Conservation (phyloP, 306 rosid species). For the Glycine tomentella region DNA sequence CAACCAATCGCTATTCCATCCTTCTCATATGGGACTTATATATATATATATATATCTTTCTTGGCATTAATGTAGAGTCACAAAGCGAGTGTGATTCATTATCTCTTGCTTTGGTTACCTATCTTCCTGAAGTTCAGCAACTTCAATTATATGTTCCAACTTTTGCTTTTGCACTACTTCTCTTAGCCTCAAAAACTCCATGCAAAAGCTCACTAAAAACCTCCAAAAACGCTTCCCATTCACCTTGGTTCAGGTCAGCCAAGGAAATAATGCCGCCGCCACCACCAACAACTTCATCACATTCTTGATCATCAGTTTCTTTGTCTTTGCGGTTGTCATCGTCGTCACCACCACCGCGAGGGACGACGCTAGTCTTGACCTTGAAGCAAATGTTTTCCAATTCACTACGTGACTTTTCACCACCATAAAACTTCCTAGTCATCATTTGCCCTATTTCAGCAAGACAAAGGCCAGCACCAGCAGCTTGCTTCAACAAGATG, state of each 20-base stretch:
- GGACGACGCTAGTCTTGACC: conserved; percentile 58
- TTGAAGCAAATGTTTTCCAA: conserved; percentile 68
- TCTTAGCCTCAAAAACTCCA: conserved; percentile 51
- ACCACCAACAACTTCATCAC: conserved; percentile 43
- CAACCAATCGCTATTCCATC: conserved; percentile 72
- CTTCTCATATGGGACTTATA: conserved; percentile 39
- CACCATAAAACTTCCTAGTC: conserved; percentile 67
- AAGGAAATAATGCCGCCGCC: conserved; percentile 54
- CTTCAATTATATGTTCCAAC: conserved; percentile 60
- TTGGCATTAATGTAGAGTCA: conserved; percentile 55
- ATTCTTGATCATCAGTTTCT: conserved; percentile 10
- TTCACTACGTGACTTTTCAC: conserved; percentile 59
- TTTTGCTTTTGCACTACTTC: conserved; percentile 52
- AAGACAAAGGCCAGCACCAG: conserved; percentile 71
- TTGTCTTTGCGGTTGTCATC: background rate
- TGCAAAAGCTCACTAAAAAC: conserved; percentile 63
- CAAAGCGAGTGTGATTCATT: conserved; percentile 36
- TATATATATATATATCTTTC: conserved; percentile 46
- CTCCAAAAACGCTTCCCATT: conserved; percentile 77
- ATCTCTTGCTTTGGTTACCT: conserved; percentile 35
- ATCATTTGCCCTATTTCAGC: conserved; percentile 85
- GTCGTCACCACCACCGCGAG: background rate
- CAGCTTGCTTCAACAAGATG: conserved; percentile 76
- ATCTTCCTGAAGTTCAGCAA: conserved; percentile 46
- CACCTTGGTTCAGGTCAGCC: conserved; percentile 67